Conservation (phyloP, 495 filamentous ascomycete species). For the Neurospora terricola region DNA sequence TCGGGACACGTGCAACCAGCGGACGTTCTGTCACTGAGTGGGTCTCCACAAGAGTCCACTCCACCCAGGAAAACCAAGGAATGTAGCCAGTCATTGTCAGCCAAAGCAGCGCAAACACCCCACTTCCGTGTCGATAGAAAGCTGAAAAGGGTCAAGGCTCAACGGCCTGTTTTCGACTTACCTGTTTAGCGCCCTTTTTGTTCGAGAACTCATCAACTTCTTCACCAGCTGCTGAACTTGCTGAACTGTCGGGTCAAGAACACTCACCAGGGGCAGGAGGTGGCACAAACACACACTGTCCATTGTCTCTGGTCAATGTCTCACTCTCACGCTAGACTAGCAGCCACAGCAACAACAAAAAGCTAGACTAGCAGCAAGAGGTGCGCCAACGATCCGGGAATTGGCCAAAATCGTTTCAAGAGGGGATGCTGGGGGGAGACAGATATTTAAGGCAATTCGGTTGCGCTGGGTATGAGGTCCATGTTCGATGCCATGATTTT, state of each 20-base stretch:
- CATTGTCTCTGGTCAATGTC: not conserved
- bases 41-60: not conserved
- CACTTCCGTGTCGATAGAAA: not conserved
- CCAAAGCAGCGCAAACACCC: not conserved
- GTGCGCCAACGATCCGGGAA: not conserved
- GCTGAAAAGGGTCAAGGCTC: not conserved
- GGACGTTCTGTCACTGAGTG: not conserved
- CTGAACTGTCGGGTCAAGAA: not conserved
- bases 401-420: not conserved
- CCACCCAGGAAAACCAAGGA: not conserved
- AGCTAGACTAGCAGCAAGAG: not conserved
- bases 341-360: not conserved
- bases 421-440: not conserved
- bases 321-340: not conserved
- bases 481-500: not conserved
- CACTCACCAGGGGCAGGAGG: not conserved
- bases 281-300: not conserved
- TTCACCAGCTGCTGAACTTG: not conserved
- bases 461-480: no score
- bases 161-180: not conserved
- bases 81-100: not conserved
- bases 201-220: not conserved
- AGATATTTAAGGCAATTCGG: not conserved
- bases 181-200: not conserved
- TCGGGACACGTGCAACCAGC: not conserved